phyloP scores from a whole-genome alignment of 345 rosid genomes.

The Abelmoschus esculentus region DNA sequence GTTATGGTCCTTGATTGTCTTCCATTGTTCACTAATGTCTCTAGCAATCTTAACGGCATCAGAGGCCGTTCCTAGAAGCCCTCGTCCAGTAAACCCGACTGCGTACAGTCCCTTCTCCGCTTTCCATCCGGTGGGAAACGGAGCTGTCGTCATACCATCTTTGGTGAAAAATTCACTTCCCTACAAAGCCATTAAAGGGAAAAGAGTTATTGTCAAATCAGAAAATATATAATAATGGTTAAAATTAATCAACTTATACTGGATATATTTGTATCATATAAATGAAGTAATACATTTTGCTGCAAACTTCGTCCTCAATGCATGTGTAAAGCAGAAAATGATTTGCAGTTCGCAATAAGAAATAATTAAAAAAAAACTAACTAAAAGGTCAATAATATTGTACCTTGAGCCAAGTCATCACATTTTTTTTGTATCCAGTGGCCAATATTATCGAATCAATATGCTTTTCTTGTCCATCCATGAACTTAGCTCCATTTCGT shows the following conservation, averaged over 20 bases:
- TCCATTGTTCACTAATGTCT: conserved; percentile 57
- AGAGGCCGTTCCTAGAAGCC: conserved; percentile 61
- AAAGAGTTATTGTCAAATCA: not conserved
- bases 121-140: conserved; percentile 81
- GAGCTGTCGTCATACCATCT: conserved; percentile 75
- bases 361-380: conserved; percentile 19
- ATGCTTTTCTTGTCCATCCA: conserved; percentile 65
- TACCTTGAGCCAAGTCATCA: conserved; percentile 91
- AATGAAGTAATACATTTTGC: no score
- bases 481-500: conserved; percentile 52
- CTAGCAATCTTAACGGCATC: conserved; percentile 70
- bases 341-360: no score
- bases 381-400: not conserved
- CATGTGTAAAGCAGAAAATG: no score
- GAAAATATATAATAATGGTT: no score
- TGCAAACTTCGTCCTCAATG: no score
- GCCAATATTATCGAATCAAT: conserved; percentile 83
- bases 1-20: conserved; percentile 15
- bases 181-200: conserved; percentile 20
- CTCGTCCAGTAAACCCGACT: conserved; percentile 83
- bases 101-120: conserved; percentile 68
- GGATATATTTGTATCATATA: no score
- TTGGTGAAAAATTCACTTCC: conserved; percentile 58
- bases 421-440: conserved; percentile 89
- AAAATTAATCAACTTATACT: no score